These are phyloP conservation scores for Phytophthora capsici DNA, from an alignment of 352 stramenopile species.

Conservation along the genomic window DNA sequence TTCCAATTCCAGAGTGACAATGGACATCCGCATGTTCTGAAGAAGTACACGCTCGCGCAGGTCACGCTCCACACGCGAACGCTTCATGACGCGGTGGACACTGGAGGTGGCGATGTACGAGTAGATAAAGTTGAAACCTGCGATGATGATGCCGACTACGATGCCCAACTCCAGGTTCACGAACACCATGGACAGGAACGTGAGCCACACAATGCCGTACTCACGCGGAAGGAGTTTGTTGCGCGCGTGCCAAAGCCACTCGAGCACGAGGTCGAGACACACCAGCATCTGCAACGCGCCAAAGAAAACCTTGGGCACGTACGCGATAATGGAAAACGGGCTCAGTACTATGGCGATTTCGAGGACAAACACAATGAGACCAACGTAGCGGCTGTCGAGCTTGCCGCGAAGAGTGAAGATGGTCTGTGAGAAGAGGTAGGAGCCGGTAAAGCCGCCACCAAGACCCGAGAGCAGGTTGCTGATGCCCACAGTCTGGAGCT, in stretches of 20 bases:
- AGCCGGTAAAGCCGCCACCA: slow-evolving; percentile 97
- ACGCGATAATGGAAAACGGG: slow-evolving; percentile 95
- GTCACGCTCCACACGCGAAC: slow-evolving; percentile 81
- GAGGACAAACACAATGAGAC: slow-evolving; percentile 79
- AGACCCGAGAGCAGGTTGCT: slow-evolving; percentile 97
- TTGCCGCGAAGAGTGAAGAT: slow-evolving; percentile 88
- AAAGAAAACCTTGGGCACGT: slow-evolving; percentile 98
- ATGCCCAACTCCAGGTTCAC: slow-evolving; percentile 97
- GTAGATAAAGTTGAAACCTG: slow-evolving; percentile 90
- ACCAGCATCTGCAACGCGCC: slow-evolving; percentile 97
- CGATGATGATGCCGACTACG: slow-evolving; percentile 90
- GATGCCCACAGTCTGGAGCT: slow-evolving; percentile 95
- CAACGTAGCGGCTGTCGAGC: slow-evolving; percentile 73
- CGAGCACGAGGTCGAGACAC: slow-evolving; percentile 95
- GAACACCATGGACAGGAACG: slow-evolving; percentile 94
- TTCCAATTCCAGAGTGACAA: slow-evolving; percentile 86
- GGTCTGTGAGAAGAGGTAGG: slow-evolving; percentile 99
- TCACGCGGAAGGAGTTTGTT: slow-evolving; percentile 90
- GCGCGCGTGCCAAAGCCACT: slow-evolving; percentile 94
- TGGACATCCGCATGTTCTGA: slow-evolving; percentile 75
- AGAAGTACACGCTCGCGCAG: slow-evolving; percentile 78
- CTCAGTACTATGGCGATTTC: slow-evolving; percentile 83
- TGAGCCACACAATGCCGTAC: slow-evolving; percentile 94
- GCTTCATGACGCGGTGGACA: slow-evolving; percentile 84
- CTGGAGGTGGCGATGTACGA: slow-evolving; percentile 77